Conservation (phyloP, 2,329 filamentous ascomycete species). For the Xylaria sp. region DNA sequence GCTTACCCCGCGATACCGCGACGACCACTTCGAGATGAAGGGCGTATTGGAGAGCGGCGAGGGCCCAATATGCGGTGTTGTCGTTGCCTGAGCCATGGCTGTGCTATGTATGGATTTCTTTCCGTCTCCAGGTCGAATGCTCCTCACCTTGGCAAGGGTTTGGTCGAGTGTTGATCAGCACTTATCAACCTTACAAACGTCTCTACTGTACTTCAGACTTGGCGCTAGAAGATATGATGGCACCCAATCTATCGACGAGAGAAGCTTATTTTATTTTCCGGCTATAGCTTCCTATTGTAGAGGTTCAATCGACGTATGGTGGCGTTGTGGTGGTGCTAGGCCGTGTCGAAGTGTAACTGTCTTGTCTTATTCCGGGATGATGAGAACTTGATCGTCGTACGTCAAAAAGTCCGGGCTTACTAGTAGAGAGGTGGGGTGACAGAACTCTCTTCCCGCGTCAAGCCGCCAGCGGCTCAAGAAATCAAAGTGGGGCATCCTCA, state of each 20-base stretch:
- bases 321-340: background rate
- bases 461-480: background rate
- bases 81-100: slow-evolving; percentile 37
- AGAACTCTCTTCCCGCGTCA: background rate
- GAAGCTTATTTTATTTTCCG: background rate
- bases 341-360: background rate
- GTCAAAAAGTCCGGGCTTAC: too few relatives aligned
- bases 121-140: background rate
- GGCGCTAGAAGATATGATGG: background rate
- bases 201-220: background rate
- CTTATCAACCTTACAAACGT: background rate
- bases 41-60: slow-evolving; percentile 42
- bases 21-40: slow-evolving; percentile 63
- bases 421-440: slow-evolving; percentile 29
- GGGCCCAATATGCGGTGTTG: slow-evolving; percentile 37
- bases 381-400: background rate
- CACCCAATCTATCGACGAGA: background rate
- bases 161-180: background rate
- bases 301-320: background rate
- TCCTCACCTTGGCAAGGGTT: background rate
- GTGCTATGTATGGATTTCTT: slow-evolving; percentile 35
- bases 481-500: background rate
- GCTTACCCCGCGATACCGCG: slow-evolving; percentile 67
- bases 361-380: background rate
- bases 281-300: background rate